These are phyloP conservation scores for Lolium multiflorum DNA, from an alignment of 176 grass and related monocot species.

Conservation along the genomic window DNA sequence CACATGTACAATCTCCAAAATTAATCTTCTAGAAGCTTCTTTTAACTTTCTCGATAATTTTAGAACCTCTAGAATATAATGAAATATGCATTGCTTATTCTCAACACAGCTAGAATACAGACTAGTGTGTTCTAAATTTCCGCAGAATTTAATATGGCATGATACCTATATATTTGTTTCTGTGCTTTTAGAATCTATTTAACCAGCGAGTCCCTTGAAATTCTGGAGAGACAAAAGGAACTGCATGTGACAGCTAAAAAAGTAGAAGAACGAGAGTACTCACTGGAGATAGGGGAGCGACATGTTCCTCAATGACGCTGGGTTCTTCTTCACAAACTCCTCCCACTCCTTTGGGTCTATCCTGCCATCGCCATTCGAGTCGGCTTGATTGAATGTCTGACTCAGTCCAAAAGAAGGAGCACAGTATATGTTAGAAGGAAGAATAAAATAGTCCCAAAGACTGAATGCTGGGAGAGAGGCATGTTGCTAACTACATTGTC, in stretches of 20 bases:
- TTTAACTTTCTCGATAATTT: no score
- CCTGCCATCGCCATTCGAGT: conserved; percentile 74
- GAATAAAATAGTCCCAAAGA: neutral
- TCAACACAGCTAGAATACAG: no score
- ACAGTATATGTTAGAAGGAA: neutral
- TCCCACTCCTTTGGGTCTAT: conserved; percentile 80
- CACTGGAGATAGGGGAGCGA: conserved; percentile 85
- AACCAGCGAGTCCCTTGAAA: no score
- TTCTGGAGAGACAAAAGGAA: no score
- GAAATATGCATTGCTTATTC: no score
- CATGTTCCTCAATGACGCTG: conserved; percentile 73
- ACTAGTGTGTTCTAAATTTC: neutral
- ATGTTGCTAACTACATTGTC: conserved; percentile 51
- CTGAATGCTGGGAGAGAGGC: neutral
- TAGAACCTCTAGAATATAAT: no score
- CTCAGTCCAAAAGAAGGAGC: neutral
- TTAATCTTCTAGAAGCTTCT: no score
- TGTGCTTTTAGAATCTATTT: neutral
- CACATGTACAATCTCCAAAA: no score
- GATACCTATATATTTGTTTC: neutral
- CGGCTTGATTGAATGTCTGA: conserved; percentile 79
- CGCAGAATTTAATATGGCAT: neutral
- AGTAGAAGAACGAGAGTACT: neutral
- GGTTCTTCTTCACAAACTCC: conserved; percentile 72
- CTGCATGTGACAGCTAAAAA: neutral